Evolutionary conservation across 306 rosid genomes (phyloP), one percentile per base, ranked within the genome.

Genomic region (Quercus cerris): DNA sequence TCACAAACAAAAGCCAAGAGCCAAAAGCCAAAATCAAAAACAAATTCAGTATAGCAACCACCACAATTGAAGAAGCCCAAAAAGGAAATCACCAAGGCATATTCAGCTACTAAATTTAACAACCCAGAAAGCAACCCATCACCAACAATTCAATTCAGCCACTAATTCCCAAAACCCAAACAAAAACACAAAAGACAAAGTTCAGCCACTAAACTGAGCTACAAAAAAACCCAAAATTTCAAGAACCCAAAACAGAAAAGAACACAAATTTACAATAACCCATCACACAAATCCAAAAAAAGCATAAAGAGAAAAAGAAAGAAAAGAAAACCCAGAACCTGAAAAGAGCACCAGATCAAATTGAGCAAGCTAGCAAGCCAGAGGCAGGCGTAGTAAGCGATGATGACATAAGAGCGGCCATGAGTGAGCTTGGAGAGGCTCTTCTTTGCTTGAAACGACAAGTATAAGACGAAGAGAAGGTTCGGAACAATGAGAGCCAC

Each of bases 331-430:
- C 22, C 1, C 12, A 49, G 20, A 80, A 95, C 99, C 99, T 95
- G 99, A n/a, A 88, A 82, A 52, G 74, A 62, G 87, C 95, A 93
- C 99, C 99, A 95, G 71, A 85, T 70, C 64, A 87, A 79, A 79
- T 89, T 89, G 86, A 89, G 90, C 81, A 89, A 75, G 78, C 88
- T 82, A 73, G 84, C 90, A 14, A 86, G 81, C 92, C 92, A 89
- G 1, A 86, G 92, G 31, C 83, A 78, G 22, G 81, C 88, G 25
- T 86, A 89, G 75, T 89, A 89, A 1, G 87, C 75, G 57, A 89
- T 79, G 66, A 89, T 89, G 6, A 89, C 83, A 77, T 89, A 82
- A n/a, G 92, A 86, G 11, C 90, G 90, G 35, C 90, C 92, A 73
- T 80, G 85, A 44, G 83, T 84, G 76, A 86, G 84, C 88, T 84